Base-by-base conservation (phyloP, 805 yeast species). In the Kurtzmaniella fragi region DNA sequence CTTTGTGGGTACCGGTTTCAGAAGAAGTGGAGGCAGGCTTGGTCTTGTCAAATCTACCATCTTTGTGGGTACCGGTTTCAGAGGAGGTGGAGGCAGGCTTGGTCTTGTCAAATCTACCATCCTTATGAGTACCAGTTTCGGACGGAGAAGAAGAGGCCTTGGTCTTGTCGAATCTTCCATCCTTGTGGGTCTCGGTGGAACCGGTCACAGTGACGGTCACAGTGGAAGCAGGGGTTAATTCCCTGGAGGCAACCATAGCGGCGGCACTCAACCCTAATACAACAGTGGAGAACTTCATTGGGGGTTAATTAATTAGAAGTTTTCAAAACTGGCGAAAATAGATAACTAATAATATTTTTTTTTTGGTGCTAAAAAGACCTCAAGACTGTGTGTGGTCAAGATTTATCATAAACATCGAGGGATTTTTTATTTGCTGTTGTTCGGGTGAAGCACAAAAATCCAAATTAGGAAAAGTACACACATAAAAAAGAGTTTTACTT, bases 81-180 rank as follows among this genome's bases (percentile, higher is more conserved):
- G 54, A 37, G 13, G 54, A 26, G 14, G 47, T 41, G 14, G 56
- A 12, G 12, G 56, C 28, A 30, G 41, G 31, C 66, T 39, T 70
- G 64, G 52, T 75, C 60, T 75, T 71, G 68, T 77, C 67, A 54
- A 77, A 77, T 53, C 69, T 69, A 48, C 85, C 85, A 47, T 66
- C 67, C 45, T 59, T 71, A 66, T 78, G 80, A 33, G 82, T 77
- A 41, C 71, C 70, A 31, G 42, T 61, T 46, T 43, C 39, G 23
- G 54, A 36, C 13, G 54, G 27, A 15, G 47, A 41, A 15, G 56
- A 12, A 13, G 56, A 28, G 26, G 41, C 32, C 66, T 39, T 70
- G 64, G 52, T 75, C 61, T 75, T 71, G 68, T 77, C 67, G 55
- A 77, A 77, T 54, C 69, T 70, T 48, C 85, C 85, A 47, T 66